Evolutionary conservation across 805 yeast species (phyloP), one percentile per base, ranked within the genome.

Genomic region (Starmerella stellata): DNA sequence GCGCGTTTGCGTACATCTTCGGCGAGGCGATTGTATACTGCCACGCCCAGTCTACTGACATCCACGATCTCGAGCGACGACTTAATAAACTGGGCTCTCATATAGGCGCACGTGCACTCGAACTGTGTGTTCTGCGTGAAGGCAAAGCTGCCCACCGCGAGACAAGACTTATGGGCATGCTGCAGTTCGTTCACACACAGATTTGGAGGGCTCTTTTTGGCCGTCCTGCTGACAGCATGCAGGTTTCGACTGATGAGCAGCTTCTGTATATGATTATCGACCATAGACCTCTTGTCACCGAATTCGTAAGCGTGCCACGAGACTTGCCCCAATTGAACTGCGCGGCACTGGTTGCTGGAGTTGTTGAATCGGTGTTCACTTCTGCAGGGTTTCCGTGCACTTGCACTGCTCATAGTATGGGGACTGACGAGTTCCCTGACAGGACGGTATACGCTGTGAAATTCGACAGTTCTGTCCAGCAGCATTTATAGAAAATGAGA

Each of bases 321-420:
- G 93, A 82, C 46, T 73, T 76, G 52, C 74, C 78, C 9, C 74
- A 74, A 44, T 64, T 81, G 50, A 79, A 78, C 52, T 78, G 90
- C 52, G 74, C 77, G 14, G 85, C 93, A 0, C 79, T 78, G 52
- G 70, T 75, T 1, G 93, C 93, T 0, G 94, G 94, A 0, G 67
- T 82, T 14, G 66, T 81, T 30, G 93, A 82, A 54, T 93, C 92
- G 0, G 74, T 81, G 1, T 60, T 82, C 41, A 90, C 78, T 50
- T 64, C 77, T 4, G 64, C 80, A 2, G 74, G 73, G 45, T 80
- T 80, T 52, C 72, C 68, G 39, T 83, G 87, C 13, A 64, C 61
- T 34, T 93, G 82, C 5, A 70, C 78, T n/a, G 93, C 94, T 1
- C 93, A 82, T 52, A 66, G 75, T 0, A 80, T 75, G 15, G 78